A percentile compares a stretch with the other conserved stretches of the same genome.
These are phyloP conservation scores for Licmophora abbreviata DNA, from an alignment of 108 stramenopile species.

Conservation along the genomic window DNA sequence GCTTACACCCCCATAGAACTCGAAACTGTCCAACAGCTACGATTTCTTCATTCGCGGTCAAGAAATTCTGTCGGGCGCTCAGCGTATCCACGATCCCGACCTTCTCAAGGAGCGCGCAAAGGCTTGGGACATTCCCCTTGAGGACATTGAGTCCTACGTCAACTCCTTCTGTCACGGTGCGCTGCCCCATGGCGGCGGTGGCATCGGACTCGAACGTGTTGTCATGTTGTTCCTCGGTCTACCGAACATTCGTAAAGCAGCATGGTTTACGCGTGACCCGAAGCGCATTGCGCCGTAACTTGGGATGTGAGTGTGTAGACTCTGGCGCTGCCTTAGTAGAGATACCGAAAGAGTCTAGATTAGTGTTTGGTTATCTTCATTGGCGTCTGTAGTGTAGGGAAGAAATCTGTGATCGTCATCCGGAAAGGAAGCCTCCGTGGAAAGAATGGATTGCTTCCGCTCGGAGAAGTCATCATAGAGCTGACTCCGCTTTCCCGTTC, in stretches of 20 bases:
- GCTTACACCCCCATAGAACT: conserved; percentile 28
- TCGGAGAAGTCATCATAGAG: too few relatives aligned
- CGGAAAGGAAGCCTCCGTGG: too few relatives aligned
- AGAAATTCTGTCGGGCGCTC: conserved; percentile 98
- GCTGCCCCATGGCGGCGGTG: conserved; percentile 94
- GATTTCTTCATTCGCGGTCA: conserved; percentile 99
- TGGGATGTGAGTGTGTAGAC: not conserved
- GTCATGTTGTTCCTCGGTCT: conserved; percentile 98
- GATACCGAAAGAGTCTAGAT: not conserved
- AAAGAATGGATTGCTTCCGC: too few relatives aligned
- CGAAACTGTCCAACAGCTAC: conserved; percentile 90
- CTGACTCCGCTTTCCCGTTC: too few relatives aligned
- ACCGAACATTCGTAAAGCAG: conserved; percentile 94
- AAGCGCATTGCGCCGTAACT: conserved; percentile 89
- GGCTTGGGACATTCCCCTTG: conserved; percentile 84
- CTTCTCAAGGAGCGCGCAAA: conserved; percentile 88
- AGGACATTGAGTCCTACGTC: conserved; percentile 83
- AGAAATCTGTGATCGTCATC: too few relatives aligned
- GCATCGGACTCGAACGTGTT: conserved; percentile 98
- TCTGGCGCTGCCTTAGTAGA: not conserved
- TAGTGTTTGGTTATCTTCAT: too few relatives aligned
- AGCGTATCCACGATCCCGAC: conserved; percentile 96
- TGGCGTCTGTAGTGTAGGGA: too few relatives aligned
- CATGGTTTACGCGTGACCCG: conserved; percentile 98
- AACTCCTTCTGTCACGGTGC: conserved; percentile 98